Evolutionary conservation across 352 stramenopile genomes (phyloP), one percentile per base, ranked within the genome.

Genomic region (Phytopythium boreale): DNA sequence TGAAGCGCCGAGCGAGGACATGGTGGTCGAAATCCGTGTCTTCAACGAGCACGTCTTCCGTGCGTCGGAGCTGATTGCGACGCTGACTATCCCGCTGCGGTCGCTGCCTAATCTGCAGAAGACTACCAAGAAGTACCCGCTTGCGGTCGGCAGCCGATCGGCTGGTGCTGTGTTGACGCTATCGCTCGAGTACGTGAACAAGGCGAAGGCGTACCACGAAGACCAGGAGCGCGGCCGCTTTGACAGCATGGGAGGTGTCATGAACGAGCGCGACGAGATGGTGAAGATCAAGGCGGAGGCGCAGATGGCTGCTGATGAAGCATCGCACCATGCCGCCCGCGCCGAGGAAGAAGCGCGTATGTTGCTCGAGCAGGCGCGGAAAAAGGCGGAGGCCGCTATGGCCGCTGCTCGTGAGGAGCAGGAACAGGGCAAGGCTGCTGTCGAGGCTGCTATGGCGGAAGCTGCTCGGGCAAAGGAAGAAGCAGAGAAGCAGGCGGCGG

Each of bases 41-140:
- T 93, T 92, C 55, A 79, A 95, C 47, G 82, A 93, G 53, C 87
- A 93, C 63, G 70, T 92, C 31, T 95, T 95, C 76, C 79, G 83
- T 12, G 72, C 81, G 17, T 88, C 82, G 6, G 76, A 90, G 52
- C 69, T 95, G 27, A 77, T 95, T 60, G 79, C 84, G 19, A 92
- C 84, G 44, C 70, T 95, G 52, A 80, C 84, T 34, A 90, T 95
- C 59, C 82, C 87, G 36, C 56, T 95, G 43, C 92, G 89, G 67
- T 92, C 87, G 27, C 60, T 95, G 39, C 83, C 87, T 0, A 93
- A 95, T 60, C 91, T 95, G 87, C 65, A 87, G 59, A 95, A 95
- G 75, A 76, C 83, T 11, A 88, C 76, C 17, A 91, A 90, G 64
- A 90, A 90, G 58, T 95, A 92, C 62, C 87, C 87, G 19, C 71